A percentile compares a stretch with the other conserved stretches of the same genome.
Evolutionary conservation across 768 basidiomycete species (phyloP).

Genomic region (Boletus rubescentipes): DNA sequence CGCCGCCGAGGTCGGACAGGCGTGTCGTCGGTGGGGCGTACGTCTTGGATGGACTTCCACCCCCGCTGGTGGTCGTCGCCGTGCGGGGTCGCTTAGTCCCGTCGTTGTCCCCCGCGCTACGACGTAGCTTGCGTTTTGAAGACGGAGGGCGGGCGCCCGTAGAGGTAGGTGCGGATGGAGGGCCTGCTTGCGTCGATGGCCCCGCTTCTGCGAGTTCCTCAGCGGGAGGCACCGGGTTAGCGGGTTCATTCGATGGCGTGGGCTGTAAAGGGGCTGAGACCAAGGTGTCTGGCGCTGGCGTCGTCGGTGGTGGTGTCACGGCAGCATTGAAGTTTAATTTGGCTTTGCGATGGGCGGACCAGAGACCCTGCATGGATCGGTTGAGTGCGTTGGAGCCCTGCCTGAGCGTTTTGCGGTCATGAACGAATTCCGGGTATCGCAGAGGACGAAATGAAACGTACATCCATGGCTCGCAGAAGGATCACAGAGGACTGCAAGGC

Average conservation of each 20-base stretch:
- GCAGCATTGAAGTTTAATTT: constrained; percentile 64
- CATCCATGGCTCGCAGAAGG: constrained; percentile 16
- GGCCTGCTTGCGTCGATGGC: constrained; percentile 10
- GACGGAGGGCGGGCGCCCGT: constrained; percentile 20
- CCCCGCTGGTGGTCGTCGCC: constrained; percentile 21
- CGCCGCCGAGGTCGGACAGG: constrained; percentile 84
- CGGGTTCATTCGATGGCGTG: constrained; percentile 17
- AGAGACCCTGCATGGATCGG: constrained; percentile 75
- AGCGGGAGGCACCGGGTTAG: constrained; percentile 23
- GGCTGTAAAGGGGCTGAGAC: not conserved
- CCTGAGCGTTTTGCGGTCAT: constrained; percentile 42
- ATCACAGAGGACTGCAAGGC: no score
- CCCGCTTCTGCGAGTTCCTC: constrained; percentile 15
- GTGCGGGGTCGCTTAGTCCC: constrained; percentile 57
- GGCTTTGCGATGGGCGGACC: constrained; percentile 65
- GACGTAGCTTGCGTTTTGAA: constrained; percentile 66
- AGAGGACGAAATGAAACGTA: constrained; percentile 1
- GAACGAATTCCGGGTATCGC: not conserved
- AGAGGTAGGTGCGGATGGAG: not conserved
- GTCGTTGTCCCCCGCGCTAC: constrained; percentile 43
- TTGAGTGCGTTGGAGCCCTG: constrained; percentile 76
- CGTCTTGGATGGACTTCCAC: constrained; percentile 27
- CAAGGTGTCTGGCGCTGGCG: constrained; percentile 8
- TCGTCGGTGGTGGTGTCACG: not conserved
- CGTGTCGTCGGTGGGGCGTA: constrained; percentile 72